Base-by-base conservation (phyloP, 768 basidiomycete genomes). In the Crassisporium funariophilum region DNA sequence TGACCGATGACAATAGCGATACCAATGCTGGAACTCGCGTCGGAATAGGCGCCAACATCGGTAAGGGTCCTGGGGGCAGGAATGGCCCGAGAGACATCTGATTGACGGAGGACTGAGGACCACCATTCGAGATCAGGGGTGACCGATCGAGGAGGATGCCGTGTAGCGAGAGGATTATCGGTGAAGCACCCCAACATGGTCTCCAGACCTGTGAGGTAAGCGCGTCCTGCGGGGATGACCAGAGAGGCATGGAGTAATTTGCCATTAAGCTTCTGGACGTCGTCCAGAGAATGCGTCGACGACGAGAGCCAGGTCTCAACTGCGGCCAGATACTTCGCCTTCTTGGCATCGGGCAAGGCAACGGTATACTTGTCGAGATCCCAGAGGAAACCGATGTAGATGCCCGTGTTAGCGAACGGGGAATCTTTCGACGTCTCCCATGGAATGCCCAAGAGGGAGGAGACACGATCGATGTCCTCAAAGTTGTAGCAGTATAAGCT, bases 201-300 rank as follows among this genome's bases (percentile, higher is more conserved):
- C 38, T 73, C 64, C 7, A 73, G 35, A 11, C 43, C 43, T 5
- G 67, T 71, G 29, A 75, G 64, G 54, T 71, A 74, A 2, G 72
- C 67, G 0, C 29, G 29, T 2, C 67, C 72, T 5, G 1, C 25
- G 1, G 56, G 59, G 1, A 67, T 13, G 2, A 69, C 46, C 0
- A 53, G 37, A 19, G 47, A 50, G 0, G 63, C 38, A 15, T 75
- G 73, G 0, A 64, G 41, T 0, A 74, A 56, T 36, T 74, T 72
- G 0, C 72, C 64, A 24, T 67, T 59, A 0, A 73, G 56, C n/a
- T 54, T 58, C n/a, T 61, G 45, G 8, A 65, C 58, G 2, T 74
- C 29, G 10, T 31, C 29, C 29, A 31, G 2, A 3, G 5, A 11
- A n/a, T 31, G 29, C 2, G 29, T 5, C 2, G 5, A 2, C 60